A percentile compares a stretch with the other conserved stretches of the same genome.
phyloP scores from a whole-genome alignment of 192 early-diverging fungal genomes.

The Podochytrium sp. region DNA sequence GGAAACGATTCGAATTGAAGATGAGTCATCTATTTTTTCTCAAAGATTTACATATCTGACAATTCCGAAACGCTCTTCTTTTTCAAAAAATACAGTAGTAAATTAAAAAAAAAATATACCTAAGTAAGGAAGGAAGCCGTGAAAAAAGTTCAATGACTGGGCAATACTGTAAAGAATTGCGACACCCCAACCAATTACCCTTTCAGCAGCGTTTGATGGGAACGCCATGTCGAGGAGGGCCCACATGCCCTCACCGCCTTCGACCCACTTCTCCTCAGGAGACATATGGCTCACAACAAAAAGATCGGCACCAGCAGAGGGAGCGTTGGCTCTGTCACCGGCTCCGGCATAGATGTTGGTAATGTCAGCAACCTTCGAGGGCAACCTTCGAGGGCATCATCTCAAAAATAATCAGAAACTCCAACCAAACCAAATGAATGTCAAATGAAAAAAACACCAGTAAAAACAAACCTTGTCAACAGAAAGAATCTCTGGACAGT shows the following conservation, averaged over 20 bases:
- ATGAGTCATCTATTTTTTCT: no score
- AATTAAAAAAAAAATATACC: no score
- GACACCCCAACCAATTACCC: conserved; percentile 29
- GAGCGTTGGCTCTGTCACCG: neutral
- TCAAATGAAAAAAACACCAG: no score
- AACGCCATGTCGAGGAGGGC: conserved; percentile 39
- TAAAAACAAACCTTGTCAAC: conserved; percentile 15
- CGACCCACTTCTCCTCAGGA: conserved; percentile 30
- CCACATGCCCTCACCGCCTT: conserved; percentile 26
- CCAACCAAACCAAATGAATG: no score
- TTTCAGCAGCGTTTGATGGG: conserved; percentile 27
- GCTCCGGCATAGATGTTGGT: conserved; percentile 42
- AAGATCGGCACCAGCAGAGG: conserved; percentile 4
- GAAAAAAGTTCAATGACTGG: neutral
- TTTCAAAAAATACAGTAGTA: no score
- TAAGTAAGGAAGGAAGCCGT: no score
- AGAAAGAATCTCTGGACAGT: conserved; percentile 31
- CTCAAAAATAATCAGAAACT: no score
- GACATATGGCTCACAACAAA: conserved; percentile 25
- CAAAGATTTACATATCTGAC: no score
- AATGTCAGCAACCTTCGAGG: conserved; percentile 52
- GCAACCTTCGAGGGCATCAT: no score
- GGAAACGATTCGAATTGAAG: no score
- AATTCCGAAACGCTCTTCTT: no score
- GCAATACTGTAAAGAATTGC: conserved; percentile 6